Base-by-base conservation (phyloP, 202 grass and related monocot species). In the Digitaria exilis region DNA sequence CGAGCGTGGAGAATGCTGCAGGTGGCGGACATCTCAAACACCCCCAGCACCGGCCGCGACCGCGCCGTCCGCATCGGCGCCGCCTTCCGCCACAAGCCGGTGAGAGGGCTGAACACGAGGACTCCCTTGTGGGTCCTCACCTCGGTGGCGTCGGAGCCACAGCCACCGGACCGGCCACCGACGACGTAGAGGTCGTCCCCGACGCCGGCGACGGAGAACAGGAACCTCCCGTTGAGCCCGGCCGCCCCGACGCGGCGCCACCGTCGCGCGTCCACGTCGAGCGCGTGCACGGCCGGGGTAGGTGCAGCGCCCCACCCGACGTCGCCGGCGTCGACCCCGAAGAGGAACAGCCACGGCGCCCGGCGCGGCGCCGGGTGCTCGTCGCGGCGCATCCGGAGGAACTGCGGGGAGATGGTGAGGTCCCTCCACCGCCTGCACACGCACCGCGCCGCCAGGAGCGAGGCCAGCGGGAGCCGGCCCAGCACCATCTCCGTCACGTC, bases 401-500 rank as follows among this genome's bases (percentile, higher is more conserved):
- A 94, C 69, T 91, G 90, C 28, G 75, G 87, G 5, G 90, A 52
- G 25, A 69, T 60, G 9, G 95, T 93, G 75, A 98, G 71, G 63
- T 85, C 77, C 79, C 85, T 86, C 95, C 95, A 98, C 18, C 90
- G 94, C 64, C 78, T 78, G 90, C 95, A 98, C 30, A 87, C 95
- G 68, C 95, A 95, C 6, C 95, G 92, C 44, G 89, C 78, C 9
- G 88, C 82, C 39, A 95, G 87, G 78, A 98, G 76, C 76, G 90
- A 90, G 17, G 90, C 57, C 41, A 93, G 82, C 45, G 95, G 92
- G 43, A 98, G 92, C 0, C 84, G 79, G 52, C 78, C 72, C 52
- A 98, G 88, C 61, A 98, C 92, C 88, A 95, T 91, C 87, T 93
- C 92, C 74, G 91, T 25, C 60, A 98, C 82, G 70, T 98, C 95